These are phyloP conservation scores for Cardamine occulta DNA, from an alignment of 345 rosid species.

Conservation along the genomic window DNA sequence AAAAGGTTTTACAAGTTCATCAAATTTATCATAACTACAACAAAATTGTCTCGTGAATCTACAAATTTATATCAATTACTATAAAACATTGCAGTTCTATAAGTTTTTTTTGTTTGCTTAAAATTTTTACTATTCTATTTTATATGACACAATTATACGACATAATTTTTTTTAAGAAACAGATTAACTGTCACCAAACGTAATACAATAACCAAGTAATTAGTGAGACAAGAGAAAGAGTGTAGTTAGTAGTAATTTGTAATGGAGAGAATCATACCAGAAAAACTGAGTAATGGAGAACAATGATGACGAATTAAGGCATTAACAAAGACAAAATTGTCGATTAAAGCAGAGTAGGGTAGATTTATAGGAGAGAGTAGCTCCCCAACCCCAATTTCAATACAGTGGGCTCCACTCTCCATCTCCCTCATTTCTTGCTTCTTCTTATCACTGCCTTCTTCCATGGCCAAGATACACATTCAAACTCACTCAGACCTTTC, in stretches of 20 bases:
- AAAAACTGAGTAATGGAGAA: slow-evolving; percentile 33
- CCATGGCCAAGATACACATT: neutral
- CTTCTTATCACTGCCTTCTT: slow-evolving; percentile 4
- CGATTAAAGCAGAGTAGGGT: slow-evolving; percentile 13
- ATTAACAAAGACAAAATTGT: neutral
- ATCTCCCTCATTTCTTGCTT: neutral
- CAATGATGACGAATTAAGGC: slow-evolving; percentile 10
- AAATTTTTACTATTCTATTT: too few species aligned
- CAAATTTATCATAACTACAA: too few species aligned
- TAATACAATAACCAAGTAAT: neutral
- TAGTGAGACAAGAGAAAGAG: neutral
- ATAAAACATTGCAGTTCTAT: too few species aligned
- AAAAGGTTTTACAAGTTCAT: too few species aligned
- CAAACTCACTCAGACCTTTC: neutral
- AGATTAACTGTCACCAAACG: neutral
- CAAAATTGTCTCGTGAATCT: neutral
- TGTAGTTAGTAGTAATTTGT: slow-evolving; percentile 11
- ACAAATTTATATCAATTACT: neutral
- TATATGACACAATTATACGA: neutral
- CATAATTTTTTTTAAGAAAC: too few species aligned
- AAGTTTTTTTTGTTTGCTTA: too few species aligned
- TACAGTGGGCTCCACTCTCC: slow-evolving; percentile 26
- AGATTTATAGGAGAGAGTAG: slow-evolving; percentile 36
- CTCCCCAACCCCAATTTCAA: slow-evolving; percentile 26
- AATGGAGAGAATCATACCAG: slow-evolving; percentile 21